Evolutionary conservation across 495 filamentous ascomycete species (phyloP), one percentile per base, ranked within the genome.

Genomic region (Glonium stellatum): DNA sequence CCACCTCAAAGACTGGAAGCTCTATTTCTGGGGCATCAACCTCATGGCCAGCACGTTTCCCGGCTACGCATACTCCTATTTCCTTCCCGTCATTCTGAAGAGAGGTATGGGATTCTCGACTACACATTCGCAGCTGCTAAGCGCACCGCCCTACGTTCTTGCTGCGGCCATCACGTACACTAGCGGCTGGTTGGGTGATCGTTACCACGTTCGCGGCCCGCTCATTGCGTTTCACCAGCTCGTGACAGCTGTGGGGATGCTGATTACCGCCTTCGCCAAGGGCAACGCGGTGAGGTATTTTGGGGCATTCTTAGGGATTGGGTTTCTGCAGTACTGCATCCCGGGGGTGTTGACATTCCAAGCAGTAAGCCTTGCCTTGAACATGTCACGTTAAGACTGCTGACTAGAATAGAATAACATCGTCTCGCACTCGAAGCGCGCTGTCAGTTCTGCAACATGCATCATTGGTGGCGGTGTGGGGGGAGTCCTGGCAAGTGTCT

Each of bases 1-100:
- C 21, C 44, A 62, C 42, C 13, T 62, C n/a, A 25, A 5, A 11
- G 54, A 59, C 47, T 66, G 44, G 54, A 37, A 63, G 25, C 46
- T 66, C 21, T 66, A 54, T 59, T 54, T 62, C 5, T 66, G 57
- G 54, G 59, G 51, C 6, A 50, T 66, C 35, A 66, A 62, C 59
- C 62, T 66, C 55, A 49, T 62, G 34, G 25, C 46, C 10, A 54
- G 47, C 48, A 37, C 55, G 2, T 53, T 54, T 10, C 63, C 63
- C 6, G 55, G 57, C 31, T 63, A 66, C 44, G 59, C 55, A 1
- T 66, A 62, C 35, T 59, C 63, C 6, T 66, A 66, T 54, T 66
- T 63, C 42, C 58, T 60, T 52, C 63, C 55, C 15, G 55, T 55
- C 22, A 66, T 66, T 39, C 39, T 66, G 6, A 41, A 49, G 12